Base-by-base conservation (phyloP, 2,329 filamentous ascomycete species). In the Plectosphaerella plurivora region DNA sequence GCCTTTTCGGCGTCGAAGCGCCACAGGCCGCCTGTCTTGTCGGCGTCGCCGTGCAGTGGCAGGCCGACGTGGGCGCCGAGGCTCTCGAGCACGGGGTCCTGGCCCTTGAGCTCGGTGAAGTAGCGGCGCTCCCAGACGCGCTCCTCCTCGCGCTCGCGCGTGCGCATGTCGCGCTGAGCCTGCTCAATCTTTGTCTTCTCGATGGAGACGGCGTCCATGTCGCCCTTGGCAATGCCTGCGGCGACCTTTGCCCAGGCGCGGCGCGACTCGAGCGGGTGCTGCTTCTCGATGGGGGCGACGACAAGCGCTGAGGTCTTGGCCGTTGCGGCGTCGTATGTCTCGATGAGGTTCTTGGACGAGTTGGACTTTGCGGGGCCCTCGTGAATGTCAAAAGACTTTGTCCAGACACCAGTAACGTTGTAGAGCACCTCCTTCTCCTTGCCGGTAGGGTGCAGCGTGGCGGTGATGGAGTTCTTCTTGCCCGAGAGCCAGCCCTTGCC, bases 401-500 rank as follows among this genome's bases (percentile, higher is more conserved):
- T 95, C 94, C 94, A 99, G 67, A 95, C 90, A 22, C 94, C 94
- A 28, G 91, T 86, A 39, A 87, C 79, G n/a, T 85, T 90, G 76
- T 93, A 97, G 47, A 87, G 76, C 55, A 83, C 79, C 50, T 89
- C 86, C 71, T 87, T 88, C 70, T 86, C 90, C 71, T 77, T 76
- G 73, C 84, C 72, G 69, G 89, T 83, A 15, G 76, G 79, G 72
- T 88, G 91, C 53, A 97, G 68, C 22, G 77, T 78, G 14, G 91
- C 93, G 12, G 77, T 83, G 67, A 97, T 91, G 52, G 81, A 88
- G 74, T 97, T 97, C 77, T 96, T 97, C 79, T 96, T 96, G 59
- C 93, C 94, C 45, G 88, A 91, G 10, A 99, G 72, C 93, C 93
- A 99, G 53, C 93, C 93, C 68, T 91, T 93, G 63, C 93, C 92